phyloP scores from a whole-genome alignment of 2,329 filamentous ascomycete species.

The Epichloe festucae region DNA sequence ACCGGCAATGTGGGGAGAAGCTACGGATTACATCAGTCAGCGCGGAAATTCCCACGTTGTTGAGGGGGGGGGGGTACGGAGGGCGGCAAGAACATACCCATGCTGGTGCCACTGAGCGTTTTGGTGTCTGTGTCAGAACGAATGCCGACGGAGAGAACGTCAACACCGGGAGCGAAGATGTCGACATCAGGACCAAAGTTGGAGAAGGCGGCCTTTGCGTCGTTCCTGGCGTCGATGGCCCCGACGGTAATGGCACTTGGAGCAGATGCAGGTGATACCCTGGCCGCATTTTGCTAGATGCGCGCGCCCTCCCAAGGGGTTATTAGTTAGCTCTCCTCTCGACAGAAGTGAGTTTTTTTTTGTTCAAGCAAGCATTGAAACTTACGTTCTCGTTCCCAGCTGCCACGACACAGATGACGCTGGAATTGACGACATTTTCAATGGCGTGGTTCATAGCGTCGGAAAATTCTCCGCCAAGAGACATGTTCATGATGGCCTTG shows the following conservation, averaged over 20 bases:
- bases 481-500: constrained; percentile 52
- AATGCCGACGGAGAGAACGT: constrained; percentile 40
- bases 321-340: constrained; percentile 6
- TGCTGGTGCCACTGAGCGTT: constrained; percentile 42
- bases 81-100: constrained; percentile 25
- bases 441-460: constrained; percentile 42
- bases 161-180: constrained; percentile 43
- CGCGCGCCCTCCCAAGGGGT: not conserved
- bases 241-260: constrained; percentile 46
- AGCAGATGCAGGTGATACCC: constrained; percentile 41
- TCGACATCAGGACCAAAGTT: constrained; percentile 44
- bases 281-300: constrained; percentile 30
- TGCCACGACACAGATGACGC: constrained; percentile 45
- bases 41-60: not conserved
- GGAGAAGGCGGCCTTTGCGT: constrained; percentile 39
- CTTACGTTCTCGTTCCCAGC: constrained; percentile 43
- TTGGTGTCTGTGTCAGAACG: constrained; percentile 30
- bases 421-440: constrained; percentile 32
- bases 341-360: not conserved
- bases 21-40: constrained; percentile 14
- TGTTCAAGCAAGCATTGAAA: not conserved
- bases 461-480: constrained; percentile 38
- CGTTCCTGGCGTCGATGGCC: constrained; percentile 39
- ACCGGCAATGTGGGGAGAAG: constrained; percentile 54
- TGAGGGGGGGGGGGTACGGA: not conserved